Percentiles rank a stretch among this genome's conserved stretches.
Evolutionary conservation across 1,284 basidiomycete genomes (phyloP).

Genomic region (Farysia itapuensis): DNA sequence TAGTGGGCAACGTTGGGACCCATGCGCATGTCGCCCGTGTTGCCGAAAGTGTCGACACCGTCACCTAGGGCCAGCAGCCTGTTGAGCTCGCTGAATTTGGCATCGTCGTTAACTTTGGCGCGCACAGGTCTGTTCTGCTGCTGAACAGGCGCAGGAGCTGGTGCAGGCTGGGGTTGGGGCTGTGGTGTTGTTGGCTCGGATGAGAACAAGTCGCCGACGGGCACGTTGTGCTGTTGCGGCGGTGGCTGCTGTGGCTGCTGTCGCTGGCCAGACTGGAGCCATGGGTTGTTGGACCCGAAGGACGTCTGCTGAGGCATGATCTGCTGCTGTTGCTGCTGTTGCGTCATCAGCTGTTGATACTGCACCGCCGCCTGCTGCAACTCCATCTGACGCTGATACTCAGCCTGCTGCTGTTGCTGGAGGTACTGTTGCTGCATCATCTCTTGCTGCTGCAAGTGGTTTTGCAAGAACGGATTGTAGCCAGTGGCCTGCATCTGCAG

Average conservation of each 20-base stretch:
- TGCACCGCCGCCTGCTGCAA: slow-evolving; percentile 60
- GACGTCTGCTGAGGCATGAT: slow-evolving; percentile 65
- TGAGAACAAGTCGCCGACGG: slow-evolving; percentile 47
- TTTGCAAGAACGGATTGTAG: slow-evolving; percentile 55
- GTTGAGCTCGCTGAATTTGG: slow-evolving; percentile 52
- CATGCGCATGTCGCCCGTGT: slow-evolving; percentile 56
- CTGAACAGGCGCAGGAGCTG: slow-evolving; percentile 9
- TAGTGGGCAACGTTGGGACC: slow-evolving; percentile 39
- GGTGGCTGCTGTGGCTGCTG: slow-evolving; percentile 20
- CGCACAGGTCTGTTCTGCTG: slow-evolving; percentile 22
- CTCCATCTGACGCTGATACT: slow-evolving; percentile 60
- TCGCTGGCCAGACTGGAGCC: slow-evolving; percentile 38
- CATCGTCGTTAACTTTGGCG: slow-evolving; percentile 33
- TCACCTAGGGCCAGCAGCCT: slow-evolving; percentile 55
- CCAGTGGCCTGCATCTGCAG: slow-evolving; percentile 62
- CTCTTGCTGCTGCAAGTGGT: slow-evolving; percentile 71
- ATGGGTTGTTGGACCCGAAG: slow-evolving; percentile 90
- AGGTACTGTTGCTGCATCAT: slow-evolving; percentile 65
- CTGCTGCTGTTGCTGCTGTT: slow-evolving; percentile 52
- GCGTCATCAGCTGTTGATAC: slow-evolving; percentile 61
- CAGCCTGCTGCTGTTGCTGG: slow-evolving; percentile 52
- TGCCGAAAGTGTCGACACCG: slow-evolving; percentile 58
- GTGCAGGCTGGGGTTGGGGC: slow-evolving; percentile 3
- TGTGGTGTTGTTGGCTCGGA: slow-evolving; percentile 31
- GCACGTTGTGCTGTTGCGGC: slow-evolving; percentile 40